phyloP scores from a whole-genome alignment of 1,139 yeast genomes.

The Candida neerlandica region DNA sequence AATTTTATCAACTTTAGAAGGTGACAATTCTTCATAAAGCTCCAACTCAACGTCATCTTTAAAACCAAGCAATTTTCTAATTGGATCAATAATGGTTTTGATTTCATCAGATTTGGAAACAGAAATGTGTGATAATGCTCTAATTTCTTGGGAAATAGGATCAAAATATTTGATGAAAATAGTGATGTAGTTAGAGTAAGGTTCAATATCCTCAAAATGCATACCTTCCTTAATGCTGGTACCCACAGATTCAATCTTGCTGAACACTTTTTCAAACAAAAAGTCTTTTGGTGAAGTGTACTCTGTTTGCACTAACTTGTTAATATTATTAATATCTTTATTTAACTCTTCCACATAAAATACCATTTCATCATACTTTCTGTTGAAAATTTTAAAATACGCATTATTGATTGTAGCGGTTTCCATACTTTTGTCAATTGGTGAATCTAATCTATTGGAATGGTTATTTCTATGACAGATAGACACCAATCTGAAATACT shows the following conservation, averaged over 20 bases:
- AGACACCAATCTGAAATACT: conserved; percentile 60
- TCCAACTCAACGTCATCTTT: conserved; percentile 39
- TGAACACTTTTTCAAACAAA: conserved; percentile 24
- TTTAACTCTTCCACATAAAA: conserved; percentile 49
- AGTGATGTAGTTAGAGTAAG: conserved; percentile 43
- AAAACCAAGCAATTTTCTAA: conserved; percentile 51
- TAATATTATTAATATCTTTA: conserved; percentile 34
- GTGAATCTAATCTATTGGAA: conserved; percentile 66
- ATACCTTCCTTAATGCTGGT: conserved; percentile 6
- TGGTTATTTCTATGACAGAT: conserved; percentile 72
- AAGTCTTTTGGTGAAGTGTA: conserved; percentile 25
- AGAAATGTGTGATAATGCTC: conserved; percentile 65
- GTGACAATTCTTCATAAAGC: conserved; percentile 72
- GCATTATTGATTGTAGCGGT: conserved; percentile 38
- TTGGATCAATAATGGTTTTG: conserved; percentile 42
- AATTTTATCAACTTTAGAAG: conserved; percentile 56
- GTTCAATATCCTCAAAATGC: conserved; percentile 23
- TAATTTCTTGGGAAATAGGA: conserved; percentile 50
- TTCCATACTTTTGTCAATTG: conserved; percentile 41
- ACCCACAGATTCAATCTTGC: conserved; percentile 21
- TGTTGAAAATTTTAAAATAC: conserved; percentile 42
- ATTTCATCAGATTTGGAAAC: conserved; percentile 55
- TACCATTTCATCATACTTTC: conserved; percentile 48
- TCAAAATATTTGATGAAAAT: conserved; percentile 77
- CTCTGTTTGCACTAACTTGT: conserved; percentile 11